Conservation (phyloP, 768 basidiomycete genomes). For the Kwoniella sp. region DNA sequence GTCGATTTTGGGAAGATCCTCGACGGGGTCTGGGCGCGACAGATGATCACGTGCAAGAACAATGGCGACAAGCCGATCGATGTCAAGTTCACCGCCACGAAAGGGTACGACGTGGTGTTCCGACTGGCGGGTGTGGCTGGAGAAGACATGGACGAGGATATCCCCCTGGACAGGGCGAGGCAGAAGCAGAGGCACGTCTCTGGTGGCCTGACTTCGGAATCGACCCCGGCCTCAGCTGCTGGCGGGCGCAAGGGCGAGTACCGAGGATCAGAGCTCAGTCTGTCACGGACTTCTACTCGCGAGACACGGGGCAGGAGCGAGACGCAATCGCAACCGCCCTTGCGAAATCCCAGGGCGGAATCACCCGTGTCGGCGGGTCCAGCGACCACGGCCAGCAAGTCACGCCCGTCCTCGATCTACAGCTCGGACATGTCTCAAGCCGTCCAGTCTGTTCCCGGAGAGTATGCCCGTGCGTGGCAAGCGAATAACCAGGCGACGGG, state of each 20-base stretch:
- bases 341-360: slow-evolving; percentile 8
- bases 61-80: slow-evolving; percentile 38
- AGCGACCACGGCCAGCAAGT: neutral
- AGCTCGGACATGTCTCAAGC: slow-evolving; percentile 8
- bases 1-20: slow-evolving; percentile 44
- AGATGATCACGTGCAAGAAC: slow-evolving; percentile 45
- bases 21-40: slow-evolving; percentile 41
- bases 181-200: neutral
- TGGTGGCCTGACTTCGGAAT: too few relatives aligned
- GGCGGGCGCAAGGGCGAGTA: neutral
- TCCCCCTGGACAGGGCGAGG: slow-evolving; percentile 15
- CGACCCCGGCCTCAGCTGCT: too few relatives aligned
- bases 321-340: neutral
- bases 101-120: slow-evolving; percentile 42
- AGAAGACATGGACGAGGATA: slow-evolving; percentile 39
- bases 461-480: slow-evolving; percentile 5
- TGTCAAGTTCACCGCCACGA: slow-evolving; percentile 36
- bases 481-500: too few relatives aligned
- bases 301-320: neutral
- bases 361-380: slow-evolving; percentile 3
- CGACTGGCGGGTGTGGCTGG: slow-evolving; percentile 43
- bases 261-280: neutral
- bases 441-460: neutral
- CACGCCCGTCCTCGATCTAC: slow-evolving; percentile 7
- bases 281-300: slow-evolving; percentile 11